Base-by-base conservation (phyloP, 1,139 yeast genomes). In the Debaryomyces sp. region DNA sequence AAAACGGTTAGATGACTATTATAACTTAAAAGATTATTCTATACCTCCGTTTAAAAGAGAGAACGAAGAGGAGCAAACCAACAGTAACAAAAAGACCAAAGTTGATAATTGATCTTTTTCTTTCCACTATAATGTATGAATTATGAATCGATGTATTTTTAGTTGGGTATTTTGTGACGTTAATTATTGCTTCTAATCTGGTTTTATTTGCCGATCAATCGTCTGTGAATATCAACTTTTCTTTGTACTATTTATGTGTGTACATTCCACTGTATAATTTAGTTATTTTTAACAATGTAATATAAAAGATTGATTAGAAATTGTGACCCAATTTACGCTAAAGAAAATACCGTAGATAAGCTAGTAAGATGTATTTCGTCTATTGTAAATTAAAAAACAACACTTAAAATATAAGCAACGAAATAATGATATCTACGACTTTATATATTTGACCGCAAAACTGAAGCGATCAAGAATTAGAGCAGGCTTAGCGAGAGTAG, bases 1-100 rank as follows among this genome's bases (percentile, higher is more conserved):
- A 53, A 75, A 73, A 54, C 63, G 82, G 48, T 67, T 80, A 47
- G 83, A 79, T 50, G 84, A 78, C 53, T 67, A 78, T 12, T 57
- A 67, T 43, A 59, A 55, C 41, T 61, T 67, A 46, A 66, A 57
- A 41, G 66, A 60, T 36, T 48, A 50, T 33, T 36, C 46, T 6
- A 41, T 60, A 23, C 66, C 67, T 23, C 54, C 65, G 6, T 55
- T 65, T 39, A 66, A 66, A 50, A 58, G 73, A 54, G 68, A 66
- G 56, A 56, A 48, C 44, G 54, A 62, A 27, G 58, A 54, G 18
- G 55, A 50, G 30, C 36, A 45, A 10, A 41, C 47, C 21, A 53
- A 43, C 24, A 44, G 44, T 10, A 43, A 23, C 13, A 59, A 59
- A 47, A 57, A 48, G 43, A 40, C 53, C 15, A 59, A 55, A 37